Base-by-base conservation (phyloP, 73 alveolate genomes). In the Blepharisma stoltei region DNA sequence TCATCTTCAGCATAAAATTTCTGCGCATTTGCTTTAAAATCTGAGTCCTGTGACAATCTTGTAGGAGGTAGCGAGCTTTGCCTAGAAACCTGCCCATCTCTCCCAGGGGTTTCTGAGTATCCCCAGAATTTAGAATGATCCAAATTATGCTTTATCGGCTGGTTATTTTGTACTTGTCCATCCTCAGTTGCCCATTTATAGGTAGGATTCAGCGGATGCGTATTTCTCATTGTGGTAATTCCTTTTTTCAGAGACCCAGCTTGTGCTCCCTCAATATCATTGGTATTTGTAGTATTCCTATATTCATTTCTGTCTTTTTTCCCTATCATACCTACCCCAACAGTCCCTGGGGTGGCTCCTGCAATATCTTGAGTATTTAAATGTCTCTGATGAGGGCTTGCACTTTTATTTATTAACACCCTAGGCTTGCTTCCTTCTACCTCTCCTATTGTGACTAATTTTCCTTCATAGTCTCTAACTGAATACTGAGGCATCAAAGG, bases 291-390 rank as follows among this genome's bases (percentile, higher is more conserved):
- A 9, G 52, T 6, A 8, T 76, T 55, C 4, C 67, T 25, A 6
- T 47, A 41, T 8, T 82, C 37, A 47, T 55, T 43, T 43, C 85
- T 78, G 23, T 41, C 76, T 20, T 43, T 82, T 54, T 73, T 71
- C 38, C 80, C 84, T 21, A 81, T 54, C 21, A 44, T 38, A 4
- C 86, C 85, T 18, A 76, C 45, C 45, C 82, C 80, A n/a, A 23
- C 66, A 6, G 89, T 73, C 8, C 89, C 86, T 6, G 85, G 65
- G 7, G 81, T 77, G 4, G 89, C 52, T 7, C 89, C 89, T 55
- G 67, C 86, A 3, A 82, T 82, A 25, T 60, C 73, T 20, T n/a
- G 11, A 18, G 23, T 38, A 38, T 60, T 25, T 20, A 60, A 60
- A 5, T 25, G 14, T 25, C 73, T 60, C 18, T 60, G 18, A 25